Conservation (phyloP, 805 yeast genomes). For the Myxozyma monticola region DNA sequence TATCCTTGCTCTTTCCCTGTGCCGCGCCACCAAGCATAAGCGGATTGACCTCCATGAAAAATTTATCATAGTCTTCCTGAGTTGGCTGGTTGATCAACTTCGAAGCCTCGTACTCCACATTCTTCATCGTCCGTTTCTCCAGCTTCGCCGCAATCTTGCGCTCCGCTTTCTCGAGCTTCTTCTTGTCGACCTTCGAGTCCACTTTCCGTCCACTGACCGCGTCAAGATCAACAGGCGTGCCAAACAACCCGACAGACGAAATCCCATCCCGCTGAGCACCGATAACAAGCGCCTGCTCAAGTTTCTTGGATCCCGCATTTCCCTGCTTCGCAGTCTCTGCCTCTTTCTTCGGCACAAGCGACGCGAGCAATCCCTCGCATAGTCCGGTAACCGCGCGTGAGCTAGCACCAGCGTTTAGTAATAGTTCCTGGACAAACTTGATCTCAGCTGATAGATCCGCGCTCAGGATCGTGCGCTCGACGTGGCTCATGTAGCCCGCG, state of each 20-base stretch:
- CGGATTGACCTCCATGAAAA: slow-evolving; percentile 93
- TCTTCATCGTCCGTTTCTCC: slow-evolving; percentile 63
- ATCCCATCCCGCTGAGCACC: slow-evolving; percentile 67
- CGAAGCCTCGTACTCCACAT: slow-evolving; percentile 91
- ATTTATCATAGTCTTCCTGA: slow-evolving; percentile 81
- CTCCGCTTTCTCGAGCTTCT: slow-evolving; percentile 96
- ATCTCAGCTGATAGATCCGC: slow-evolving; percentile 63
- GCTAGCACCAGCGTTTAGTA: slow-evolving; percentile 83
- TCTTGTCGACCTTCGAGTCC: slow-evolving; percentile 93
- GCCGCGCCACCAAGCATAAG: slow-evolving; percentile 74
- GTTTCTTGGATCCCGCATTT: slow-evolving; percentile 64
- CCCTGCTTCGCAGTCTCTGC: slow-evolving; percentile 39
- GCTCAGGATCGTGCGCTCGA: slow-evolving; percentile 75
- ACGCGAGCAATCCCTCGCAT: slow-evolving; percentile 48
- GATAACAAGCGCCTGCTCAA: slow-evolving; percentile 65
- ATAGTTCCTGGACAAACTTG: slow-evolving; percentile 60
- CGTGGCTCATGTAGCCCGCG: slow-evolving; percentile 80
- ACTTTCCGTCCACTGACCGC: slow-evolving; percentile 81
- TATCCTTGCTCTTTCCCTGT: slow-evolving; percentile 79
- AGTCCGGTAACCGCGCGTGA: slow-evolving; percentile 54
- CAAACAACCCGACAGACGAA: slow-evolving; percentile 73
- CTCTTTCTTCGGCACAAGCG: slow-evolving; percentile 60
- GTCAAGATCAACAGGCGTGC: slow-evolving; percentile 81
- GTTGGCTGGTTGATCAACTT: slow-evolving; percentile 66
- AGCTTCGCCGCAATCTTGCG: slow-evolving; percentile 95